Base-by-base conservation (phyloP, 345 rosid genomes). In the Citrus maxima region DNA sequence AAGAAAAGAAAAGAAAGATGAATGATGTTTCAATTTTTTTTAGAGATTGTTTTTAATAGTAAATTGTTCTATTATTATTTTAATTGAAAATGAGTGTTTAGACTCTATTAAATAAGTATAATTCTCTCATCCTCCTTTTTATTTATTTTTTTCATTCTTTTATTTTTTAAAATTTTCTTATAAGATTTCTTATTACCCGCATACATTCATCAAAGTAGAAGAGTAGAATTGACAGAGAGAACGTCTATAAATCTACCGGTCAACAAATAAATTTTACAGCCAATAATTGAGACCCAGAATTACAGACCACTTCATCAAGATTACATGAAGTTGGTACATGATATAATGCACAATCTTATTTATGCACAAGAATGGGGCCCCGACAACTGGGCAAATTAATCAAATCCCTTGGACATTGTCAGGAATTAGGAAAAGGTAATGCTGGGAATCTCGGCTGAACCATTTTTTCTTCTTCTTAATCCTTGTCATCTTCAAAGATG, bases 351-450 rank as follows among this genome's bases (percentile, higher is more conserved):
- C 9, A 37, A 34, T 22, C 54, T 73, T 80, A 84, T 80, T 75
- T 84, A 82, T 66, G 6, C 27, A 70, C 83, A 76, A 24, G 64
- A 42, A 58, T 34, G 30, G 16, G 27, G 56, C 55, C 28, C 68
- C 34, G 22, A 34, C 80, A 10, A 10, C 61, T 37, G 4, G 35
- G 5, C 28, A 40, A 51, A 60, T 76, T 86, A 82, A 93, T 95
- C 98, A 95, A 73, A 78, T 81, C 68, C 97, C 98, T 92, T 91
- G 75, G 97, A 82, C 98, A 90, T 95, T 84, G 80, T 91, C 64
- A 91, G 92, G 80, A 91, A 91, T 84, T 85, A 82, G 0, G 90
- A 80, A 16, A 92, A 82, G 30, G 90, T 88, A 60, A 91, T 83
- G 78, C 80, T 89, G 22, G 93, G 94, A 34, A 89, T 85, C 78